Evolutionary conservation across 2,329 filamentous ascomycete genomes (phyloP).

Genomic region (Penicillium sclerotigenum): DNA sequence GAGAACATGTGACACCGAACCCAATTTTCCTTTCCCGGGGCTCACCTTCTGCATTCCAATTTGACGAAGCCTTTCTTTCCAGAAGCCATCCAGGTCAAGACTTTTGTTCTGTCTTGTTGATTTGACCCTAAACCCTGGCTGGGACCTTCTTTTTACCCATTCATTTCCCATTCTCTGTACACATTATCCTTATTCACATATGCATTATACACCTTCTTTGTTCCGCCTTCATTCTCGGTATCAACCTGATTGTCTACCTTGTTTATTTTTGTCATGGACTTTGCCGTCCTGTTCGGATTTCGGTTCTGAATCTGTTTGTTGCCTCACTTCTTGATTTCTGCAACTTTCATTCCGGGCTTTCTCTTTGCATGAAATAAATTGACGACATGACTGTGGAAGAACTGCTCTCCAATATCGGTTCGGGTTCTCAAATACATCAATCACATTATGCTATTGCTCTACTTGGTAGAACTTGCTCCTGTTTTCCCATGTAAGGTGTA

Average conservation of each 20-base stretch:
- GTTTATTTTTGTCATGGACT: background rate
- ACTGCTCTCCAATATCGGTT: background rate
- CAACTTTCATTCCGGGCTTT: constrained; percentile 4
- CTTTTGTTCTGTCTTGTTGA: background rate
- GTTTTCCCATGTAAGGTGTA: background rate
- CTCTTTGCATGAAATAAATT: constrained; percentile 1
- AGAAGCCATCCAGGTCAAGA: background rate
- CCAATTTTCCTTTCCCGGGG: background rate
- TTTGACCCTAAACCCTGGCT: too few relatives aligned
- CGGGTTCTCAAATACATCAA: background rate
- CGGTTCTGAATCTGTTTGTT: background rate
- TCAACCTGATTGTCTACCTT: background rate
- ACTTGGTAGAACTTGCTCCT: background rate
- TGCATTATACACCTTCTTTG: constrained; percentile 16
- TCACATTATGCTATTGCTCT: background rate
- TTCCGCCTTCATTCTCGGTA: background rate
- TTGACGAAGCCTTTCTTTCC: too few relatives aligned
- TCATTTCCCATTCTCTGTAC: constrained; percentile 22
- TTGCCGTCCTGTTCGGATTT: background rate
- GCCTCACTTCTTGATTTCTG: background rate
- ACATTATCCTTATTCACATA: constrained; percentile 19
- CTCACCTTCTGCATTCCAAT: background rate
- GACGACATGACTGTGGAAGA: background rate
- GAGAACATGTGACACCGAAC: background rate
- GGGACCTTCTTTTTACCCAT: background rate